phyloP scores from a whole-genome alignment of 371 early-diverging fungal genomes.

The Mortierella sp. region DNA sequence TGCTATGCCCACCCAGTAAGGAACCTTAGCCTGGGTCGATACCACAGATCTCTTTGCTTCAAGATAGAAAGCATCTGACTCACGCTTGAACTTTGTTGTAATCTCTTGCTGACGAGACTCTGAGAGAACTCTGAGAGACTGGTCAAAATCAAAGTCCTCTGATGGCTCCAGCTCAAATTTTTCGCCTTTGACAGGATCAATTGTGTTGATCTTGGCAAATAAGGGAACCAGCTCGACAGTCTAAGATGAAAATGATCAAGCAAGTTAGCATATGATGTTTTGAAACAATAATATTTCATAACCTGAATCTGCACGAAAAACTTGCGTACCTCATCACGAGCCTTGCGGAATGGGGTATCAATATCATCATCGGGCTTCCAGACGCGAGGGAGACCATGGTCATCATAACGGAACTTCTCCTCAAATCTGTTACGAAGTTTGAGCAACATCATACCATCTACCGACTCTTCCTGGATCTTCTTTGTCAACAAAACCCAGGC shows the following conservation, averaged over 20 bases:
- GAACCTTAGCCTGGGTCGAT: constrained; percentile 86
- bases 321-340: constrained; percentile 72
- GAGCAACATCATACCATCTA: constrained; percentile 82
- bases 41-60: constrained; percentile 97
- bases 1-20: constrained; percentile 87
- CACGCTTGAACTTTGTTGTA: constrained; percentile 86
- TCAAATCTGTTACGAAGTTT: constrained; percentile 88
- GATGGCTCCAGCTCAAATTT: constrained; percentile 45
- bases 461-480: constrained; percentile 84
- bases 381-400: constrained; percentile 90
- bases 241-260: constrained; percentile 28
- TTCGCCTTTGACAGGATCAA: constrained; percentile 51
- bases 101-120: constrained; percentile 82
- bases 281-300: background rate
- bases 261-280: background rate
- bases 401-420: constrained; percentile 94
- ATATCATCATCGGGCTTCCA: constrained; percentile 97
- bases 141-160: constrained; percentile 72
- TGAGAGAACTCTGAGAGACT: constrained; percentile 73
- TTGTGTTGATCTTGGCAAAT: constrained; percentile 69
- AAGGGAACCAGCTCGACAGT: constrained; percentile 74
- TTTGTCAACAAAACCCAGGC: constrained; percentile 83
- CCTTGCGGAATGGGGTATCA: constrained; percentile 83
- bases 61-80: constrained; percentile 90
- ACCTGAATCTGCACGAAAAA: background rate